A percentile compares a stretch with the other conserved stretches of the same genome.
Conservation (phyloP, 805 yeast species). For the Candida michaelii region DNA sequence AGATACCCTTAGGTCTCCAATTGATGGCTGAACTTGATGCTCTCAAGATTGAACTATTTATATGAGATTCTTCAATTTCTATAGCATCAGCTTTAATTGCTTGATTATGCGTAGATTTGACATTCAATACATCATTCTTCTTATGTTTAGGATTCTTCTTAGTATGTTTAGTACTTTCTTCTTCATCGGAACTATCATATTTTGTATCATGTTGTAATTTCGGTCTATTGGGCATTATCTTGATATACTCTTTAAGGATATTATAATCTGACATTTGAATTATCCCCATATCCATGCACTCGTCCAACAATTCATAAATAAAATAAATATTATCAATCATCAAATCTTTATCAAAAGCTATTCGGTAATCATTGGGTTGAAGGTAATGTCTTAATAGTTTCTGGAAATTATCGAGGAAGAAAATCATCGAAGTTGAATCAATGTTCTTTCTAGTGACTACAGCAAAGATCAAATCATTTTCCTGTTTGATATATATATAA, state of each 20-base stretch:
- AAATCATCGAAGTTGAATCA: conserved; percentile 57
- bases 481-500: conserved; percentile 51
- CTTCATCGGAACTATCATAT: conserved; percentile 9
- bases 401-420: conserved; percentile 49
- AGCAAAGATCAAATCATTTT: conserved; percentile 44
- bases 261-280: conserved; percentile 81
- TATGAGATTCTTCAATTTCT: conserved; percentile 22
- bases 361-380: conserved; percentile 7
- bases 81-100: conserved; percentile 35
- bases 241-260: conserved; percentile 74
- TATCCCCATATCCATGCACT: conserved; percentile 86
- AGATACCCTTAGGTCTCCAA: conserved; percentile 48
- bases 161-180: conserved; percentile 10
- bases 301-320: conserved; percentile 82
- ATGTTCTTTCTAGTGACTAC: conserved; percentile 46
- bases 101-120: conserved; percentile 40
- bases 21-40: conserved; percentile 63
- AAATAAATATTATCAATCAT: conserved; percentile 72
- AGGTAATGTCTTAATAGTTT: conserved; percentile 30
- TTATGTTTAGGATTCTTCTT: conserved; percentile 11
- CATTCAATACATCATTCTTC: conserved; percentile 15
- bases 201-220: conserved; percentile 5
- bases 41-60: conserved; percentile 71
- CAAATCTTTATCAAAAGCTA: conserved; percentile 50
- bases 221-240: conserved; percentile 45